Evolutionary conservation across 2,329 filamentous ascomycete species (phyloP).

Genomic region (Trichoderma atrobrunneum): DNA sequence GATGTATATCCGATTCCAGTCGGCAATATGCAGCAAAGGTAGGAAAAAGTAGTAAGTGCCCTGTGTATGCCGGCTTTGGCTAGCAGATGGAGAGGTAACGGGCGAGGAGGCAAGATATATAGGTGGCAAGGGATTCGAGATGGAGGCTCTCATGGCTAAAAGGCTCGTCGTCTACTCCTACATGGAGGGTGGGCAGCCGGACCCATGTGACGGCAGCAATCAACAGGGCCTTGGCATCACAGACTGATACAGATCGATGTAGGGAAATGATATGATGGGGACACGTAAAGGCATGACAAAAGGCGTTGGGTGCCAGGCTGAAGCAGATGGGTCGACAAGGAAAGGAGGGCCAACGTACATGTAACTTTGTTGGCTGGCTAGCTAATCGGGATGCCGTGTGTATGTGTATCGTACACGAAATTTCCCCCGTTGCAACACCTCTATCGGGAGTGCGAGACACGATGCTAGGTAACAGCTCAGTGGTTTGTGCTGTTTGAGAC

Average conservation of each 20-base stretch:
- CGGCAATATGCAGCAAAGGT: not conserved
- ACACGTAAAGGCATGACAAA: not conserved
- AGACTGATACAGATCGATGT: not conserved
- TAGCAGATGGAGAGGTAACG: not conserved
- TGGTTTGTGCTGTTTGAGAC: not conserved
- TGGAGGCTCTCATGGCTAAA: not conserved
- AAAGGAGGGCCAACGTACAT: conserved; percentile 11
- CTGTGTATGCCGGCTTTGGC: not conserved
- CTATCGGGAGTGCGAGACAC: not conserved
- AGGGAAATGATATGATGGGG: not conserved
- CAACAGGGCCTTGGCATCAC: conserved; percentile 9
- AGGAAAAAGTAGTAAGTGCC: not conserved
- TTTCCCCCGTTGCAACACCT: not conserved
- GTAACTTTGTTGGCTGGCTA: not conserved
- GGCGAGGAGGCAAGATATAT: not conserved
- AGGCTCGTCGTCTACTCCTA: not conserved
- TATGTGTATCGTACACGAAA: conserved; percentile 13
- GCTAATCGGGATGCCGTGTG: not conserved
- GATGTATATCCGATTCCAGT: not conserved
- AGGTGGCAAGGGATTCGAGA: not conserved
- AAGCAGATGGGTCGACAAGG: not conserved
- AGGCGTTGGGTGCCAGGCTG: not conserved
- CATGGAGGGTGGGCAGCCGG: conserved; percentile 3
- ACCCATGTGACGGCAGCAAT: conserved; percentile 9
- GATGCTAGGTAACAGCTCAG: not conserved